phyloP scores from a whole-genome alignment of 495 filamentous ascomycete species.

The Thozetella sp. region DNA sequence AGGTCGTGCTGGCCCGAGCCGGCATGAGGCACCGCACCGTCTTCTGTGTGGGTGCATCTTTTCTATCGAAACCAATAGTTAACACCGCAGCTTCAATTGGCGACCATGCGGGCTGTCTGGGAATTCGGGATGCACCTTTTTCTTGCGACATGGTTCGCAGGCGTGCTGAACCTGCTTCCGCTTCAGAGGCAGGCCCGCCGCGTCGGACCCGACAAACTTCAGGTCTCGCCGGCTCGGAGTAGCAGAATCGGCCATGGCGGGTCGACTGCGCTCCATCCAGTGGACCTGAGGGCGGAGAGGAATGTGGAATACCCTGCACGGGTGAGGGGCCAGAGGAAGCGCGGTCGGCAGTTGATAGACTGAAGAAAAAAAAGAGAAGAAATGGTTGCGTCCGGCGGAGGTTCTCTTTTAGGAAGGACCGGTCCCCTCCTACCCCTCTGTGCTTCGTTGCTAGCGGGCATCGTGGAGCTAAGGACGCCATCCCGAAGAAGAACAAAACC shows the following conservation, averaged over 20 bases:
- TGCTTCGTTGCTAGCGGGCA: no score
- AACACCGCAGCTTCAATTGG: background rate
- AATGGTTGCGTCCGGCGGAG: no score
- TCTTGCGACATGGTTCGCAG: slow-evolving; percentile 43
- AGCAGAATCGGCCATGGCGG: slow-evolving; percentile 3
- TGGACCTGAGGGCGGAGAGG: no score
- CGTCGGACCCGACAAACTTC: slow-evolving; percentile 46
- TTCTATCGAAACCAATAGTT: slow-evolving; percentile 5
- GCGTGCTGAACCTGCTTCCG: slow-evolving; percentile 49
- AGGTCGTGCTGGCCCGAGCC: background rate
- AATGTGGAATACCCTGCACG: no score
- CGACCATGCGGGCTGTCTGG: no score
- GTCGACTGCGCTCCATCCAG: background rate
- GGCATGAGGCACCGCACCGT: background rate
- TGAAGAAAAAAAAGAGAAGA: no score
- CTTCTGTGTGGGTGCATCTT: slow-evolving; percentile 13
- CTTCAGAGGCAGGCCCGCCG: slow-evolving; percentile 42
- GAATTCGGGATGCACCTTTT: slow-evolving; percentile 36
- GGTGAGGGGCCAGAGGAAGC: no score
- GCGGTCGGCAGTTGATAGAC: no score
- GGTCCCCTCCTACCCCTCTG: no score
- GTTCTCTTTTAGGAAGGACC: no score
- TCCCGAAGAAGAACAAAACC: no score
- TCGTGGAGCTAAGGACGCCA: no score
- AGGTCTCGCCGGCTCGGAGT: slow-evolving; percentile 11